phyloP scores from a whole-genome alignment of 176 grass and related monocot species.

The Aechmea fasciata region DNA sequence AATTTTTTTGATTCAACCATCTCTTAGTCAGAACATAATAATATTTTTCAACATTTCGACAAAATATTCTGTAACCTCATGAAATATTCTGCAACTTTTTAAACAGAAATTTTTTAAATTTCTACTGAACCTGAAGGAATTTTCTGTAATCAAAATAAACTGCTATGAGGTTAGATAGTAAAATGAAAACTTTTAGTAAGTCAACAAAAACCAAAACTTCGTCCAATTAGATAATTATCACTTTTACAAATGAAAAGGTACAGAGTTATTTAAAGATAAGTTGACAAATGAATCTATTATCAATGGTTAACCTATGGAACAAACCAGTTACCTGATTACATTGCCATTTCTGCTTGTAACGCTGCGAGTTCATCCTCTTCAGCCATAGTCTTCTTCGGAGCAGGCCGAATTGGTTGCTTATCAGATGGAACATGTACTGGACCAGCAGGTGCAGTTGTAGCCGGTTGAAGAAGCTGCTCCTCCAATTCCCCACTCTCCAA shows the following conservation, averaged over 20 bases:
- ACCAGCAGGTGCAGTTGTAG: constrained; percentile 39
- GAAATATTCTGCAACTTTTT: too few relatives aligned
- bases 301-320: background rate
- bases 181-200: too few relatives aligned
- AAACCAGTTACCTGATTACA: constrained; percentile 48
- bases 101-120: too few relatives aligned
- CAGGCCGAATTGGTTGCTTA: constrained; percentile 24
- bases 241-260: background rate
- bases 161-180: too few relatives aligned
- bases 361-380: constrained; percentile 87
- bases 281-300: background rate
- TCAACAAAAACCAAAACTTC: too few relatives aligned
- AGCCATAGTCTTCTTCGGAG: constrained; percentile 43
- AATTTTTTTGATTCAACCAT: too few relatives aligned
- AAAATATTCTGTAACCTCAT: too few relatives aligned
- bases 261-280: background rate
- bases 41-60: too few relatives aligned
- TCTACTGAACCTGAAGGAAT: too few relatives aligned
- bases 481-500: constrained; percentile 76
- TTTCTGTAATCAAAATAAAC: too few relatives aligned
- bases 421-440: constrained; percentile 31
- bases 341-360: constrained; percentile 91
- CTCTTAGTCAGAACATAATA: too few relatives aligned
- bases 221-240: too few relatives aligned
- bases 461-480: constrained; percentile 63